Evolutionary conservation across 1,139 yeast species (phyloP).

Genomic region (Magnusiomyces sp.): DNA sequence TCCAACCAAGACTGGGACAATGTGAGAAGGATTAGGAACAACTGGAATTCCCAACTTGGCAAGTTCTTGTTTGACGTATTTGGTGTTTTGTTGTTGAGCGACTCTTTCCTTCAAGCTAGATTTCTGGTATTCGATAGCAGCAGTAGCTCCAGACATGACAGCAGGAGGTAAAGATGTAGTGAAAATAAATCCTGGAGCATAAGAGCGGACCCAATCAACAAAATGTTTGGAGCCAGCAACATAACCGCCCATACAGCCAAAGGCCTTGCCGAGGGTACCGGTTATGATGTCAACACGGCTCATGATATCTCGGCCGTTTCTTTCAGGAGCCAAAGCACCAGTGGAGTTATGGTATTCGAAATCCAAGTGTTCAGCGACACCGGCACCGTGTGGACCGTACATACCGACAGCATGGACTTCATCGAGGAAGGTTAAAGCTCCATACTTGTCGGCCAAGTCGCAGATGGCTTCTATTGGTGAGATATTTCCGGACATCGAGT

Average conservation of each 20-base stretch:
- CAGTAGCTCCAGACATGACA: slow-evolving; percentile 91
- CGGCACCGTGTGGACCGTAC: slow-evolving; percentile 99
- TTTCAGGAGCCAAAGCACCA: slow-evolving; percentile 33
- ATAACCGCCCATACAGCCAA: slow-evolving; percentile 96
- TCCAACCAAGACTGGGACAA: slow-evolving; percentile 90
- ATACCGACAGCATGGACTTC: slow-evolving; percentile 99
- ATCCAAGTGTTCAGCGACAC: slow-evolving; percentile 95
- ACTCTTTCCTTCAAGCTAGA: slow-evolving; percentile 68
- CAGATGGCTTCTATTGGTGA: slow-evolving; percentile 90
- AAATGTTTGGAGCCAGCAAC: slow-evolving; percentile 79
- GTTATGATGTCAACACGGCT: slow-evolving; percentile 92
- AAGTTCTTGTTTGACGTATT: slow-evolving; percentile 71
- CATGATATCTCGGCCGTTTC: slow-evolving; percentile 51
- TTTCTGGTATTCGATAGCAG: slow-evolving; percentile 82
- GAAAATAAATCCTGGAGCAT: slow-evolving; percentile 95
- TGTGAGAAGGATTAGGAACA: slow-evolving; percentile 94
- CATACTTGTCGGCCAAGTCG: slow-evolving; percentile 93
- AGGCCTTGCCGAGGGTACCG: slow-evolving; percentile 95
- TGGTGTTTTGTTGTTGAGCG: slow-evolving; percentile 76
- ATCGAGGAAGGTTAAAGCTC: slow-evolving; percentile 92
- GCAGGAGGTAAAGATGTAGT: slow-evolving; percentile 96
- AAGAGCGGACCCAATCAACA: slow-evolving; percentile 93
- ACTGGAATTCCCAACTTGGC: slow-evolving; percentile 79
- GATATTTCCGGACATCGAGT: slow-evolving; percentile 97
- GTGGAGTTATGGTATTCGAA: slow-evolving; percentile 62